phyloP scores from a whole-genome alignment of 140 eudicot genomes.

The Bidens hawaiensis region DNA sequence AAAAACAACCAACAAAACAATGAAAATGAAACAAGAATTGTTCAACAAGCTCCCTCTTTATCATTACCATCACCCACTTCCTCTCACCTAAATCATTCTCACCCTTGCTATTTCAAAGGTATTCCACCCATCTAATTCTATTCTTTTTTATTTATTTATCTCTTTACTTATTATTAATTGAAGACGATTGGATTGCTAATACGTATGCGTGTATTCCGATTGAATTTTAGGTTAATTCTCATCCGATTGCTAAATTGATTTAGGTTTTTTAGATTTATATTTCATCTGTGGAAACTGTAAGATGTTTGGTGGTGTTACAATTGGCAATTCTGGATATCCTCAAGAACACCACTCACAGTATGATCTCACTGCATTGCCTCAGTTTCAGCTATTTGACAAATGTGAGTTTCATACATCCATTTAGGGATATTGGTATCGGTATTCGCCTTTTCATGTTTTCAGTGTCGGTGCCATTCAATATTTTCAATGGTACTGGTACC shows the following conservation, averaged over 20 bases:
- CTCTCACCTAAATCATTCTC: conserved; percentile 26
- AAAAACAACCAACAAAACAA: no score
- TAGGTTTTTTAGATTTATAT: background rate
- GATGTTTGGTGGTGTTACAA: conserved; percentile 60
- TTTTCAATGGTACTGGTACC: no score
- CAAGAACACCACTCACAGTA: conserved; percentile 47
- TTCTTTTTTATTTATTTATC: background rate
- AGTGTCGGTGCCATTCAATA: no score
- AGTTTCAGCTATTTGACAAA: conserved; percentile 58
- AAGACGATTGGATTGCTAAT: background rate
- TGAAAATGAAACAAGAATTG: background rate
- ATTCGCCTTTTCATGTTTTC: no score
- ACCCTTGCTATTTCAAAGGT: conserved; percentile 11
- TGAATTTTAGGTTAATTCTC: background rate
- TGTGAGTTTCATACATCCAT: no score
- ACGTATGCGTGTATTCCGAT: background rate
- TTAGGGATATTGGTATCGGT: no score
- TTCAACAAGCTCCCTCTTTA: background rate
- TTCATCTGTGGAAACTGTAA: conserved; percentile 20
- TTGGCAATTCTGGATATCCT: conserved; percentile 28
- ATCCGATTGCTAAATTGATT: conserved; percentile 7
- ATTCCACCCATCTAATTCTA: background rate
- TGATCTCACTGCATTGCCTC: conserved; percentile 49
- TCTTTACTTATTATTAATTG: no score
- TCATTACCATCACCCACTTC: conserved; percentile 32